phyloP scores from a whole-genome alignment of 192 early-diverging fungal species.

The Phycomyces blakesleeanus region DNA sequence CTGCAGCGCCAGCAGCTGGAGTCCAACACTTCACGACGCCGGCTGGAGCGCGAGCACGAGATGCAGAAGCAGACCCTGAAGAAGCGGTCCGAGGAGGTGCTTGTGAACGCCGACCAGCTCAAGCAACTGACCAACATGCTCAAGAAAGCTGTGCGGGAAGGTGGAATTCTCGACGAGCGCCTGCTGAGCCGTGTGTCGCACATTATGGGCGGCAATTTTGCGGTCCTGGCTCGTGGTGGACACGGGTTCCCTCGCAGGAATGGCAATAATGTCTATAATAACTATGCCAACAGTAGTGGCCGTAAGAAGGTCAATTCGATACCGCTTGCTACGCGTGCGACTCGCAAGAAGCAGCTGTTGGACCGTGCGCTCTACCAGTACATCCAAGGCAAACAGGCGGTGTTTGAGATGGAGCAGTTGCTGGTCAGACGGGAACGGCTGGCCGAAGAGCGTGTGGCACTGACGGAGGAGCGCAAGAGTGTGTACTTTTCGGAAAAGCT shows the following conservation, averaged over 20 bases:
- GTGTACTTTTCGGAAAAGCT: constrained; percentile 39
- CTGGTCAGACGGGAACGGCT: constrained; percentile 45
- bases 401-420: constrained; percentile 47
- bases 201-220: constrained; percentile 39
- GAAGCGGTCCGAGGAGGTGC: constrained; percentile 52
- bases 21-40: constrained; percentile 46
- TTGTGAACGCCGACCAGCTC: constrained; percentile 32
- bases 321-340: constrained; percentile 26
- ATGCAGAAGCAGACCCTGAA: constrained; percentile 55
- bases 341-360: constrained; percentile 52
- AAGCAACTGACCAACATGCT: constrained; percentile 47
- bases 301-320: constrained; percentile 25
- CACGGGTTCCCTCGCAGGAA: constrained; percentile 25
- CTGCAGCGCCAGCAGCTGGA: constrained; percentile 53
- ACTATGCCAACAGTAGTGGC: too few species aligned
- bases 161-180: constrained; percentile 30
- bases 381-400: constrained; percentile 46
- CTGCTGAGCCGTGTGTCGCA: constrained; percentile 20
- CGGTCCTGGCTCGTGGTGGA: constrained; percentile 27
- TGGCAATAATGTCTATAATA: too few species aligned
- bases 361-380: constrained; percentile 53
- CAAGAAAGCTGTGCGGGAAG: constrained; percentile 41
- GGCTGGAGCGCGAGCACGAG: constrained; percentile 51
- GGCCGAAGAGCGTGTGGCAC: constrained; percentile 43
- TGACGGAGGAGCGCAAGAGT: constrained; percentile 45